Base-by-base conservation (phyloP, 2,329 filamentous ascomycete species). In the Xylariaceae sp. region DNA sequence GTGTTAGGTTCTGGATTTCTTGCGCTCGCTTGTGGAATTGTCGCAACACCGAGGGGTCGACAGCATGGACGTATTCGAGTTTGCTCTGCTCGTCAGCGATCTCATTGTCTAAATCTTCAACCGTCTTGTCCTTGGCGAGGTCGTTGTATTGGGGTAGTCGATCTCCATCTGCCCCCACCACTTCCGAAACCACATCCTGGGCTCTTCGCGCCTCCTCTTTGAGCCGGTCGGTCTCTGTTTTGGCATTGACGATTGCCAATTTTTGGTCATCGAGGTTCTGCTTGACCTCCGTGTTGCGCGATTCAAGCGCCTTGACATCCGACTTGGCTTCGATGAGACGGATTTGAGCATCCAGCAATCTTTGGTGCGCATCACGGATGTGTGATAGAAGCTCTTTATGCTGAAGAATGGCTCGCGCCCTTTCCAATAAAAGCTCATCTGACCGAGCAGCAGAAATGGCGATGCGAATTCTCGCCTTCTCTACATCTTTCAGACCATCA, bases 261-360 rank as follows among this genome's bases (percentile, higher is more conserved):
- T 75, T 75, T 65, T 77, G 79, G 8, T 74, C 70, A 18, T 82
- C 77, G 3, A 88, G 76, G 49, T 75, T 73, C 48, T 77, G 70
- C 57, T 80, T 78, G 59, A 91, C 83, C 52, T 83, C 78, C 7
- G 73, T 67, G 66, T 91, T 90, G 59, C 86, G 86, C 13, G 77
- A 76, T 66, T 84, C 82, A n/a, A 97, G 78, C 4, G 83, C 82
- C 50, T 84, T 79, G 2, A 88, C 73, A 68, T 99, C 94, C 0
- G 92, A 97, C n/a, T 79, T 73, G 1, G 91, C 92, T 76, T 99
- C 94, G 35, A 95, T 82, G 0, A 83, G 76, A 62, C 85, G 80
- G 50, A 97, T 80, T 65, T 89, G 82, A 1, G 83, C 85, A 67
- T 92, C 86, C 13, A 92, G 73, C 9, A 90, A 75, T 11, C 82